Conservation (phyloP, 2,329 filamentous ascomycete genomes). For the Cladophialophora psammophila region DNA sequence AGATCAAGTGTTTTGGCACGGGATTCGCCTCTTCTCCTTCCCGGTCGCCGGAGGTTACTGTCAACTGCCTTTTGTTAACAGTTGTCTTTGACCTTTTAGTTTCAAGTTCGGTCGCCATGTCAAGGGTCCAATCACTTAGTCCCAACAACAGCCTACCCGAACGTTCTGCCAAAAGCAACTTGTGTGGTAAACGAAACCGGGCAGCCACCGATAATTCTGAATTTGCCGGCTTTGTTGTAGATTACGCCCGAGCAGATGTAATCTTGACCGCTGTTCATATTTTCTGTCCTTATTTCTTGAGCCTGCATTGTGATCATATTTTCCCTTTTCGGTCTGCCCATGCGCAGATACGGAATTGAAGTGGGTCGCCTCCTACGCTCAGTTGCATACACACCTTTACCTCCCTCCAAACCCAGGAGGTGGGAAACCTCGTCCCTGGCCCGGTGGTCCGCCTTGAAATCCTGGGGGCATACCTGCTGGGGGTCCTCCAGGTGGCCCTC, state of each 20-base stretch:
- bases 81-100: neutral
- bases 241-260: neutral
- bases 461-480: slow-evolving; percentile 61
- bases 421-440: slow-evolving; percentile 59
- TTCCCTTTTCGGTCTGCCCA: neutral
- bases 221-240: neutral
- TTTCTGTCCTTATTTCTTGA: neutral
- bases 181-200: neutral
- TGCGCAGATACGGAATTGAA: neutral
- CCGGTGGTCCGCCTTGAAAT: slow-evolving; percentile 73
- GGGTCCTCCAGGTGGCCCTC: slow-evolving; percentile 46
- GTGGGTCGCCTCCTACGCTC: neutral
- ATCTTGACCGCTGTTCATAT: neutral
- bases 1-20: neutral
- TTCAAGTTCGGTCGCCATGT: neutral
- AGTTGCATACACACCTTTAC: slow-evolving; percentile 11
- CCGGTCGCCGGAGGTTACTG: neutral
- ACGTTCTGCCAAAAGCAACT: neutral
- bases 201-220: neutral
- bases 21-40: neutral
- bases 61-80: neutral
- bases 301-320: neutral
- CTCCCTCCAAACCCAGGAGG: slow-evolving; percentile 58
- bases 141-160: neutral
- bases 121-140: neutral